Evolutionary conservation across 345 rosid genomes (phyloP), one percentile per base, ranked within the genome.

Genomic region (Citrus medica): DNA sequence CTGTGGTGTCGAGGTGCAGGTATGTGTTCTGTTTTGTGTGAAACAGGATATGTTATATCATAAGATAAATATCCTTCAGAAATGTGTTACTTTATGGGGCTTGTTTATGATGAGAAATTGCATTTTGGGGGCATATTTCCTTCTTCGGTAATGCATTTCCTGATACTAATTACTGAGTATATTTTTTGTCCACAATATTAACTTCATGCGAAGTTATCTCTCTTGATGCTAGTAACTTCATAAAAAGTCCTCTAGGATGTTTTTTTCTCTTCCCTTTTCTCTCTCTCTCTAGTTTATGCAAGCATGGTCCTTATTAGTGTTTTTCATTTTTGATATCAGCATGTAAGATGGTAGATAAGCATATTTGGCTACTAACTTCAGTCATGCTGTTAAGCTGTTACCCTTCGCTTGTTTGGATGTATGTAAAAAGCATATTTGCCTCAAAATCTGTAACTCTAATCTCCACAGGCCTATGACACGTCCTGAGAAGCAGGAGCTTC

Each of bases 391-490:
- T 40, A 62, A 62, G 28, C 56, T 42, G 56, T 16, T 28, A 6
- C 16, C 72, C 14, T 21, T 42, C 8, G 8, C 21, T 16, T 12
- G 37, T 14, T n/a, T 72, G 64, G 19, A 55, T 72, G 1, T 24
- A 38, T n/a, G 4, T n/a, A 35, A 58, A 22, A 17, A 35, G 53
- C 68, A 46, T 30, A 27, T 65, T 30, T 7, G 65, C 53, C 30
- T 65, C 71, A 51, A 33, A 83, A 40, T 38, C 78, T 67, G 28
- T 22, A 77, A 17, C 51, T 68, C 32, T 51, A 62, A 77, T 59
- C 53, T 76, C 73, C 83, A 88, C 82, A 89, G 95, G 84, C 83
- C 85, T 9, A 91, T 91, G 95, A 82, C 82, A 21, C 51, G n/a
- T 24, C 1, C 38, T 4, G 95, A 91, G 84, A 91, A 88, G 83